phyloP scores from a whole-genome alignment of 2,329 filamentous ascomycete species.

The Westerdykella sp. region DNA sequence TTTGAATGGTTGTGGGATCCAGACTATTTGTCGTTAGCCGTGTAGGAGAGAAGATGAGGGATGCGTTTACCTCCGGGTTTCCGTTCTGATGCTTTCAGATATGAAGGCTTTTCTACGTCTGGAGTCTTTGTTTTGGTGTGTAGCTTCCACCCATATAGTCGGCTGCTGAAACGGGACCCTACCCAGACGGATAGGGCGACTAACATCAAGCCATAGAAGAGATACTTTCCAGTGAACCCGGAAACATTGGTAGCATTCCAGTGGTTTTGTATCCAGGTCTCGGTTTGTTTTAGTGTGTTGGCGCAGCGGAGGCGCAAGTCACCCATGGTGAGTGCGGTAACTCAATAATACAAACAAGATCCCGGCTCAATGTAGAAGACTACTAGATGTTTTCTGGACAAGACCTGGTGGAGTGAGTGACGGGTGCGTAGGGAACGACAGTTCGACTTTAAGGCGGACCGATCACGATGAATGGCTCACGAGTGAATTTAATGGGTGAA shows the following conservation, averaged over 20 bases:
- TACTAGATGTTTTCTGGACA: too few species aligned
- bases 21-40: slow-evolving; percentile 37
- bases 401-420: too few species aligned
- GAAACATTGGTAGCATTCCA: slow-evolving; percentile 8
- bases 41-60: neutral
- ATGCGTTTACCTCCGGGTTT: slow-evolving; percentile 42
- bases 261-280: slow-evolving; percentile 13
- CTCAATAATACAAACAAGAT: too few species aligned
- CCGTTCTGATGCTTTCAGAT: slow-evolving; percentile 34
- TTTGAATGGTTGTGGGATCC: slow-evolving; percentile 54
- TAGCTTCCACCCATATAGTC: slow-evolving; percentile 17
- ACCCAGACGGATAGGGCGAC: slow-evolving; percentile 30
- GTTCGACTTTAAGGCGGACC: too few species aligned
- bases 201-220: slow-evolving; percentile 29
- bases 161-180: slow-evolving; percentile 17
- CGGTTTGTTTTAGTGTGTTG: slow-evolving; percentile 14
- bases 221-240: neutral
- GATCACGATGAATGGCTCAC: too few species aligned
- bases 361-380: too few species aligned
- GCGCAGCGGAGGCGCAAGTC: slow-evolving; percentile 6
- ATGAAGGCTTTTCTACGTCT: slow-evolving; percentile 43
- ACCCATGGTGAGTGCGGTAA: slow-evolving; percentile 6
- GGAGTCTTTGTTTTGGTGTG: slow-evolving; percentile 28
- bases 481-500: too few species aligned
- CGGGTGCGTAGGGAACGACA: too few species aligned